Evolutionary conservation across 352 stramenopile genomes (phyloP).

Genomic region (Globisporangium paddicum): DNA sequence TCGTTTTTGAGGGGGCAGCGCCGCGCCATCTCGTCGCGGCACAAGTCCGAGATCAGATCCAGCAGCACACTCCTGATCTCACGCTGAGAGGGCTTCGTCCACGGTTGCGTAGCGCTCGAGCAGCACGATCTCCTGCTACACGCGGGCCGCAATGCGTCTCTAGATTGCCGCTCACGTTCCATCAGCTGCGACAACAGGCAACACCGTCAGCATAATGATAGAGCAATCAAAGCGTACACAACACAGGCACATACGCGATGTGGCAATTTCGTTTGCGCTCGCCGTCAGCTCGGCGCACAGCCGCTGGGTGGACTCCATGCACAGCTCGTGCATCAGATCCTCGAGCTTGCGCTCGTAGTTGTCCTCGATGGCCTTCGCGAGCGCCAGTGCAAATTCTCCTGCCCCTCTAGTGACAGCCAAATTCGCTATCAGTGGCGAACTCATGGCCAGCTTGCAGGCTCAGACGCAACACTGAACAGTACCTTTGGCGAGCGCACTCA

Average conservation of each 20-base stretch:
- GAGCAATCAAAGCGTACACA: slow-evolving; percentile 1
- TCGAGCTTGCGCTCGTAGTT: slow-evolving; percentile 64
- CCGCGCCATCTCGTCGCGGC: slow-evolving; percentile 22
- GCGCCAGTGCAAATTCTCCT: slow-evolving; percentile 68
- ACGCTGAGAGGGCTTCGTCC: slow-evolving; percentile 18
- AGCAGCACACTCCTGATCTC: slow-evolving; percentile 22
- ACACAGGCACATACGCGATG: slow-evolving; percentile 12
- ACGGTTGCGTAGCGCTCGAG: slow-evolving; percentile 24
- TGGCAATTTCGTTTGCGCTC: slow-evolving; percentile 46
- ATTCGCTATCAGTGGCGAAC: slow-evolving; percentile 1
- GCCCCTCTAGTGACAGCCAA: slow-evolving; percentile 39
- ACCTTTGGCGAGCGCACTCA: slow-evolving; percentile 17
- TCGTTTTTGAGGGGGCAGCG: slow-evolving; percentile 23
- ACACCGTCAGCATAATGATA: neutral
- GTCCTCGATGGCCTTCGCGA: slow-evolving; percentile 58
- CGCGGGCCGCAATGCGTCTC: slow-evolving; percentile 9
- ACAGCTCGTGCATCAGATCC: slow-evolving; percentile 56
- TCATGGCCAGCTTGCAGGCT: neutral
- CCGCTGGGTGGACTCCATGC: slow-evolving; percentile 35
- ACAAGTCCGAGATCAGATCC: slow-evolving; percentile 20
- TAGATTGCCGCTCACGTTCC: slow-evolving; percentile 38
- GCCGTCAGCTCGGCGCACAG: slow-evolving; percentile 39
- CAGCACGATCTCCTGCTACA: slow-evolving; percentile 36
- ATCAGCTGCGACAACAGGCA: slow-evolving; percentile 25
- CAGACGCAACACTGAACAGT: neutral